Evolutionary conservation across 176 grass and related monocot species (phyloP).

Genomic region (Cenchrus americanus): DNA sequence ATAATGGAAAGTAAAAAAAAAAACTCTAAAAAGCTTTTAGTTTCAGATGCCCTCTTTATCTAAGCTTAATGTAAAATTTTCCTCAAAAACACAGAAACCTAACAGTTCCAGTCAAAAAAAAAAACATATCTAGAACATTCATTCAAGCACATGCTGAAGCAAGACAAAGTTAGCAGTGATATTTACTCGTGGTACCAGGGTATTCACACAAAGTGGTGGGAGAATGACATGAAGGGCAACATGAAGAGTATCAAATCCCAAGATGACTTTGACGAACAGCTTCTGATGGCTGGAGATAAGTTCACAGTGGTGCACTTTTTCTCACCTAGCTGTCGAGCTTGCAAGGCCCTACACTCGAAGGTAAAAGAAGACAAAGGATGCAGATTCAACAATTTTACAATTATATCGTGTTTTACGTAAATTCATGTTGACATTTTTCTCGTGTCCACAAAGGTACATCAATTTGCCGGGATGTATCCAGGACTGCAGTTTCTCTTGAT

Average conservation of each 20-base stretch:
- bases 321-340: constrained; percentile 68
- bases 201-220: constrained; percentile 44
- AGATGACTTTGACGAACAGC: constrained; percentile 47
- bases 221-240: constrained; percentile 51
- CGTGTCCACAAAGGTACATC: constrained; percentile 57
- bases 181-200: constrained; percentile 10
- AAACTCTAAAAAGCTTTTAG: constrained; percentile 13
- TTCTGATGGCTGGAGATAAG: constrained; percentile 60
- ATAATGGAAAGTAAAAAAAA: not conserved
- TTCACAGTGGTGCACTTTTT: constrained; percentile 61
- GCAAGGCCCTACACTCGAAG: constrained; percentile 63
- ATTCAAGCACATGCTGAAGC: constrained; percentile 29
- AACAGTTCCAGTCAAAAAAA: constrained; percentile 18
- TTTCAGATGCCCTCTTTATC: not conserved
- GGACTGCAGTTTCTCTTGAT: constrained; percentile 61
- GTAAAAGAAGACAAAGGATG: constrained; percentile 52
- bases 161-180: constrained; percentile 3
- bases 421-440: constrained; percentile 6
- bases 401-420: too few relatives aligned
- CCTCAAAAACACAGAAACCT: not conserved
- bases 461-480: constrained; percentile 58
- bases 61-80: not conserved
- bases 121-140: constrained; percentile 9
- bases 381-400: constrained; percentile 11
- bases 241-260: constrained; percentile 64